Evolutionary conservation across 163 green algal genomes (phyloP), one percentile per base, ranked within the genome.

Genomic region (Scenedesmus sp.): DNA sequence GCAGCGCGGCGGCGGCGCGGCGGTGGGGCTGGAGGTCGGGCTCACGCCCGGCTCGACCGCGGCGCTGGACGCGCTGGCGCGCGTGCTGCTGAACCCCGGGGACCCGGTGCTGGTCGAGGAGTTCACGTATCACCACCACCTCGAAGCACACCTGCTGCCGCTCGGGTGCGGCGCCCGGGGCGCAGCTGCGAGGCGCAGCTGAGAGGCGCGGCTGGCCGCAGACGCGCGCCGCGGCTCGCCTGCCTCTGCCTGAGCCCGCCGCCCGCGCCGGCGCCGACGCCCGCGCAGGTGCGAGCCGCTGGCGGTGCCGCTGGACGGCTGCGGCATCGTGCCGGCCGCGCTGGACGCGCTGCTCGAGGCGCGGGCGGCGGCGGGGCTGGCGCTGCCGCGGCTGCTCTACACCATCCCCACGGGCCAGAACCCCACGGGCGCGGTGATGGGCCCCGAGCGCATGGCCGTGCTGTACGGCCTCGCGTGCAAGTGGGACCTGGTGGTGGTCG

Each of bases 361-460:
- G 28, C 62, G 74, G n/a, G 17, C 36, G 13, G 60, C 62, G 22
- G 45, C 62, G 3, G 74, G 74, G 17, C 62, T 69, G 74, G 3
- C 45, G 6, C 48, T 75, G 48, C 74, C 74, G 4, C 57, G 62
- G 42, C 14, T 95, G 51, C 64, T 96, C 57, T 97, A 96, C 85
- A 89, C 76, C 20, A 85, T 95, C 10, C 92, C 91, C 51, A 83
- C 77, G 0, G 92, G 83, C 22, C 93, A 96, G 60, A 97, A 97
- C 82, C 93, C 93, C 3, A 96, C 92, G 31, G 91, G 93, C 6
- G 33, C 36, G 14, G 56, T 77, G 51, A 88, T 87, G 77, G 14
- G 53, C 1, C 5, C 81, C 44, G 50, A 82, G 70, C 70, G 88
- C 20, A 89, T 88, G 84, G 44, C 57, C 9, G 45, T 60, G n/a